phyloP scores from a whole-genome alignment of 2,329 filamentous ascomycete species.

The Colletotrichum orchidophilum region DNA sequence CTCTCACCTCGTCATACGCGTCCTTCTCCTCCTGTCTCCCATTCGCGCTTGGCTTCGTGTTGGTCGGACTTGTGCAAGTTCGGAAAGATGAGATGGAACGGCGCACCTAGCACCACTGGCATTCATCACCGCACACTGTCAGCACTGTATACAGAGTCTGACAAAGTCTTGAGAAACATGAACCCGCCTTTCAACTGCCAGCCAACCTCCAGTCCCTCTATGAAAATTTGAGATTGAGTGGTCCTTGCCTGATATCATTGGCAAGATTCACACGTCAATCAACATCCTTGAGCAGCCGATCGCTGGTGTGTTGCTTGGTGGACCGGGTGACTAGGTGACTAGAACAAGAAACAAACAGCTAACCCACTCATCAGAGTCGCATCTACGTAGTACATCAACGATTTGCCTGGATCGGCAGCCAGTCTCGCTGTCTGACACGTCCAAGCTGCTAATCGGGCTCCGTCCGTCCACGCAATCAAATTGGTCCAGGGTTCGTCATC shows the following conservation, averaged over 20 bases:
- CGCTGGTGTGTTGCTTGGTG: slow-evolving; percentile 14
- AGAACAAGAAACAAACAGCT: background rate
- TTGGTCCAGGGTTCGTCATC: slow-evolving; percentile 32
- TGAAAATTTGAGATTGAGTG: background rate
- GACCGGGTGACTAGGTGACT: background rate
- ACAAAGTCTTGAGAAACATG: background rate
- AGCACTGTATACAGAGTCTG: slow-evolving; percentile 13
- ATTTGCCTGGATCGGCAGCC: slow-evolving; percentile 26
- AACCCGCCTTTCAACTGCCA: background rate
- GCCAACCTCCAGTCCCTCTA: background rate
- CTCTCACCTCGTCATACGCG: slow-evolving; percentile 19
- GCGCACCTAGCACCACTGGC: background rate
- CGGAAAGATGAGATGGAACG: slow-evolving; percentile 1
- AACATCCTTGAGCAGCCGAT: slow-evolving; percentile 2
- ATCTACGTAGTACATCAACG: slow-evolving; percentile 12
- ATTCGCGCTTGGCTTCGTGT: slow-evolving; percentile 23
- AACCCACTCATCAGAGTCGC: background rate
- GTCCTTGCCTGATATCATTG: background rate
- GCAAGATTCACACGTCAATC: slow-evolving; percentile 4
- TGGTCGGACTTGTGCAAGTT: slow-evolving; percentile 12
- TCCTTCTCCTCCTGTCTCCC: slow-evolving; percentile 13
- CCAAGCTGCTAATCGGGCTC: slow-evolving; percentile 23
- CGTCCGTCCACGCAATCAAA: slow-evolving; percentile 28
- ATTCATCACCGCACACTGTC: background rate
- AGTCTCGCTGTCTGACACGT: slow-evolving; percentile 16